Base-by-base conservation (phyloP, 805 yeast genomes). In the Kazachstania taianensis region DNA sequence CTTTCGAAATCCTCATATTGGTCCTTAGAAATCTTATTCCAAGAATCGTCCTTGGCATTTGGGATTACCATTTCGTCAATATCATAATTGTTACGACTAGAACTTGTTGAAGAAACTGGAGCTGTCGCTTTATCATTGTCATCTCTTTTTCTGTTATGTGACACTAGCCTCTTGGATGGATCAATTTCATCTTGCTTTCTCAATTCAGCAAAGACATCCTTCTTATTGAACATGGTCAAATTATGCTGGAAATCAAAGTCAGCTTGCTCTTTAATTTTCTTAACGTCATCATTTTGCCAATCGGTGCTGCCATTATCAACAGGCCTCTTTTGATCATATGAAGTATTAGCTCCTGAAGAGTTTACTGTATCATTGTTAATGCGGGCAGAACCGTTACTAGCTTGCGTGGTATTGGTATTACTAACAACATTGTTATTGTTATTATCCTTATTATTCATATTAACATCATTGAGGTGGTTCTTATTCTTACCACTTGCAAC, bases 171-270 rank as follows among this genome's bases (percentile, higher is more conserved):
- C 29, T 72, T 66, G 10, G 67, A 63, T 1, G 79, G 78, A 27
- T 69, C 73, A 13, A 74, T 66, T 14, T 65, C 68, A 52, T 86
- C 96, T 36, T 66, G 61, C 42, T 67, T 67, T 34, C 74, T 75
- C 49, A 87, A 70, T 52, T 84, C 85, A 33, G 80, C 81, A 56
- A 87, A 81, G 3, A 86, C 89, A 5, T 77, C 67, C 40, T 68
- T 64, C 56, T 87, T 87, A 56, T 87, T 92, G 50, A 87, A 87
- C 65, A 77, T 75, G 17, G 78, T 78, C 43, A 87, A 66, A 52
- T 81, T 83, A 10, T 83, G 78, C 37, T 75, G 83, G 57, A 87
- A 87, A 55, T 87, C 96, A 59, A 87, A 87, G 43, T 85, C 96
- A 16, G 65, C 69, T 37, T 67, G 54, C 14, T 58, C 42, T 44